phyloP scores from a whole-genome alignment of 2,329 filamentous ascomycete genomes.

The Penicillium hesseltinei region DNA sequence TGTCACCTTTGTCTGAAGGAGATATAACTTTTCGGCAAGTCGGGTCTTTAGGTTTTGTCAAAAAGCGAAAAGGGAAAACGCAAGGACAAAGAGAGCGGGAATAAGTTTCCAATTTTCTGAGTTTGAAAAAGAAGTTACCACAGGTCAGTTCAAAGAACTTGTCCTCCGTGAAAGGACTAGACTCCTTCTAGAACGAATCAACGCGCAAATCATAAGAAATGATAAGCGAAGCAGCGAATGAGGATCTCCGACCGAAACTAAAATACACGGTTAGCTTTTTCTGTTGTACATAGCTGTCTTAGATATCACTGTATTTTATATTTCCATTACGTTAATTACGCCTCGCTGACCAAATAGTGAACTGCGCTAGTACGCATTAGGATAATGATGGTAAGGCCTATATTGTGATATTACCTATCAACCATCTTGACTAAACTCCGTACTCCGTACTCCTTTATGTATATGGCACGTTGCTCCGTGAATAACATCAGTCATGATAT shows the following conservation, averaged over 20 bases:
- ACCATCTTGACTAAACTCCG: neutral
- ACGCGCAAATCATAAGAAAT: conserved; percentile 4
- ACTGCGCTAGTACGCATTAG: neutral
- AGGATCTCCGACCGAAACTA: neutral
- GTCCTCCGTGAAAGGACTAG: neutral
- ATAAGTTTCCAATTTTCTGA: too few relatives aligned
- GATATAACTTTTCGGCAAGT: conserved; percentile 2
- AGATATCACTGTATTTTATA: neutral
- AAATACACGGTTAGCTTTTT: neutral
- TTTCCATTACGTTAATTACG: neutral
- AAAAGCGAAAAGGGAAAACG: neutral
- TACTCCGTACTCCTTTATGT: neutral
- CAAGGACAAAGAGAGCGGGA: neutral
- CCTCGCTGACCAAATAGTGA: neutral
- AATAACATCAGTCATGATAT: neutral
- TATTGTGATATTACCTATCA: neutral
- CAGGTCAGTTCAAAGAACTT: neutral
- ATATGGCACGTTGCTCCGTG: neutral
- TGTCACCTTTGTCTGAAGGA: conserved; percentile 10
- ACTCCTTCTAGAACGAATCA: conserved; percentile 11
- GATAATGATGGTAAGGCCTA: neutral
- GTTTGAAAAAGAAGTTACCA: neutral
- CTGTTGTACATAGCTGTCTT: neutral
- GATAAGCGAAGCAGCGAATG: conserved; percentile 20
- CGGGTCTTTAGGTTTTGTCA: neutral